Conservation (phyloP, 2,329 filamentous ascomycete genomes). For the Pyrenophora graminea region DNA sequence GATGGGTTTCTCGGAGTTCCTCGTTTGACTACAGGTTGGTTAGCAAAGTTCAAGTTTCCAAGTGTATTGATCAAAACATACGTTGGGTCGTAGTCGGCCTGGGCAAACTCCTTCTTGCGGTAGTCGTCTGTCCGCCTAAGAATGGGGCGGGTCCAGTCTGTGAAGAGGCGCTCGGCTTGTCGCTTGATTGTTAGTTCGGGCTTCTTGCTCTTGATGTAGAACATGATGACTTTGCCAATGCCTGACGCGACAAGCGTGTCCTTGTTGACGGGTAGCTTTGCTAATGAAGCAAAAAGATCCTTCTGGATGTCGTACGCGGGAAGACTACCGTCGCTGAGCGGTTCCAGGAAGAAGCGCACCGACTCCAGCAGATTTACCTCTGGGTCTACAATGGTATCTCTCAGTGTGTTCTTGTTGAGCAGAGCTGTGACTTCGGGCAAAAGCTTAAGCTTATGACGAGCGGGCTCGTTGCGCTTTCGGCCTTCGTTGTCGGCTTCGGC, state of each 20-base stretch:
- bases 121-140: conserved; percentile 93
- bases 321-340: conserved; percentile 88
- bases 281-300: conserved; percentile 82
- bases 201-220: conserved; percentile 94
- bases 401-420: conserved; percentile 86
- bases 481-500: conserved; percentile 85
- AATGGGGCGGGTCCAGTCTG: conserved; percentile 94
- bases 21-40: conserved; percentile 21
- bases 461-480: conserved; percentile 77
- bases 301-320: conserved; percentile 98
- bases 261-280: conserved; percentile 84
- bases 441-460: conserved; percentile 90
- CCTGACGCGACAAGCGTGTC: conserved; percentile 87
- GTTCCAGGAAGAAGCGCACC: conserved; percentile 96
- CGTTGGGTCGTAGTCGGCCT: conserved; percentile 64
- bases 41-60: conserved; percentile 14
- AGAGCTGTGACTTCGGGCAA: conserved; percentile 87
- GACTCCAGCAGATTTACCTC: conserved; percentile 94
- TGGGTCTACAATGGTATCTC: conserved; percentile 83
- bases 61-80: conserved; percentile 32
- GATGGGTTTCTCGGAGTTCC: conserved; percentile 12
- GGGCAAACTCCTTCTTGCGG: conserved; percentile 76
- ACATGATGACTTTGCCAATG: conserved; percentile 93
- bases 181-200: conserved; percentile 88
- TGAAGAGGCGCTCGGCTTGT: conserved; percentile 87